Evolutionary conservation across 2,329 filamentous ascomycete genomes (phyloP).

Genomic region (Thelonectria rubi): DNA sequence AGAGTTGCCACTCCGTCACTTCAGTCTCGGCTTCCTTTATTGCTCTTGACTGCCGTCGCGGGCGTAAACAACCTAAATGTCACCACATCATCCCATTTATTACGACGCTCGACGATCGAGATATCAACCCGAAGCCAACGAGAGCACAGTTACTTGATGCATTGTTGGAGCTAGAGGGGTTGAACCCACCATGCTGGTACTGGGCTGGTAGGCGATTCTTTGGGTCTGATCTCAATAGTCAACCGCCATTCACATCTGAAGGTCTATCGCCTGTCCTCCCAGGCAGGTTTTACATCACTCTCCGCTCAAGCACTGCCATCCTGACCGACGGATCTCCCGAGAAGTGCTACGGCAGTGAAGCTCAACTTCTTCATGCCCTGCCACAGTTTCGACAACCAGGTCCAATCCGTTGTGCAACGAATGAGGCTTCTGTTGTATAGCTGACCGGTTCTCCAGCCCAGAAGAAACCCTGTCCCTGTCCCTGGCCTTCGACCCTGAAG

Average conservation of each 20-base stretch:
- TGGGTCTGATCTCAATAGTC: too few relatives aligned
- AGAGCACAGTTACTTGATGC: not conserved
- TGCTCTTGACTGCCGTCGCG: not conserved
- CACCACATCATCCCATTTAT: not conserved
- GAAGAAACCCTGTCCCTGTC: not conserved
- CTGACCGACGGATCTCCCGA: too few relatives aligned
- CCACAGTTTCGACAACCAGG: not conserved
- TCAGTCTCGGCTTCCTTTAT: not conserved
- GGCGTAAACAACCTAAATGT: not conserved
- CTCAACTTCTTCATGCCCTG: too few relatives aligned
- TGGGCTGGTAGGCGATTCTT: too few relatives aligned
- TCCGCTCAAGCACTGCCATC: too few relatives aligned
- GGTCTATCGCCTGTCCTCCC: too few relatives aligned
- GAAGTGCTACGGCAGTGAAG: too few relatives aligned
- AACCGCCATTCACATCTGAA: too few relatives aligned
- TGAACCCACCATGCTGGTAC: too few relatives aligned
- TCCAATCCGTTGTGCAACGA: not conserved
- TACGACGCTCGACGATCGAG: not conserved
- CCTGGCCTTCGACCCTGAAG: not conserved
- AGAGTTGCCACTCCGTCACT: not conserved
- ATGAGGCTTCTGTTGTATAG: not conserved
- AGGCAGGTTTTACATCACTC: too few relatives aligned
- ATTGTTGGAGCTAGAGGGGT: too few relatives aligned
- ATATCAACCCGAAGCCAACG: not conserved
- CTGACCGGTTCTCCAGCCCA: not conserved